Base-by-base conservation (phyloP, 1,284 basidiomycete genomes). In the Coriolopsis trogii region DNA sequence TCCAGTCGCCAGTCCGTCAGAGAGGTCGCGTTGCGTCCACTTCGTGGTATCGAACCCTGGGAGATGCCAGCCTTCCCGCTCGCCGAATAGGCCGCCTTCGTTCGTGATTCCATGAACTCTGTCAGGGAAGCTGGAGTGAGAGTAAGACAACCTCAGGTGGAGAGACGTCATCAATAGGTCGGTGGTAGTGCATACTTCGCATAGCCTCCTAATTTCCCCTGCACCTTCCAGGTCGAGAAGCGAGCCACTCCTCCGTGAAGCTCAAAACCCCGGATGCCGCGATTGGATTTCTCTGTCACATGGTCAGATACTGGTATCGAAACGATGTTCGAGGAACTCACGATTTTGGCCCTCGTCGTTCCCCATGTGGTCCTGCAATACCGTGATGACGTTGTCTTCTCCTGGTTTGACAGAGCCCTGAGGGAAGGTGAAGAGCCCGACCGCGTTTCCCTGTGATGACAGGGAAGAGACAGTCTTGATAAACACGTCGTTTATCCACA, bases 341-440 rank as follows among this genome's bases (percentile, higher is more conserved):
- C 53, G 49, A 13, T 53, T 45, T 31, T 79, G 77, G 64, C 57
- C 58, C 45, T 91, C 84, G 49, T 89, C 78, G 55, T 89, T 70
- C 1, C 90, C 90, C 85, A 88, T 90, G 59, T 90, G 88, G 59
- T 93, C 90, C 80, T 89, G 87, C 13, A 91, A 73, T 36, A 91
- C 74, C 0, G 89, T 90, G 49, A 92, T 79, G 4, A 92, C 80
- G 63, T 91, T 91, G 59, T 89, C 87, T 46, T 73, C 56, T 4
- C 76, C 77, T 9, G 71, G 60, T 8, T 67, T 61, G 21, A 91
- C 57, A 2, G 81, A 72, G 3, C 76, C 79, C 2, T 63, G 38
- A 0, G 88, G 87, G 71, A 93, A 87, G 15, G 68, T 62, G 65
- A 84, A 90, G 30, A 74, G 70, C n/a, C 81, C 74, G 55, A 90